Conservation (phyloP, 1,284 basidiomycete genomes). For the Austroboletus olivaceoglutinosus region DNA sequence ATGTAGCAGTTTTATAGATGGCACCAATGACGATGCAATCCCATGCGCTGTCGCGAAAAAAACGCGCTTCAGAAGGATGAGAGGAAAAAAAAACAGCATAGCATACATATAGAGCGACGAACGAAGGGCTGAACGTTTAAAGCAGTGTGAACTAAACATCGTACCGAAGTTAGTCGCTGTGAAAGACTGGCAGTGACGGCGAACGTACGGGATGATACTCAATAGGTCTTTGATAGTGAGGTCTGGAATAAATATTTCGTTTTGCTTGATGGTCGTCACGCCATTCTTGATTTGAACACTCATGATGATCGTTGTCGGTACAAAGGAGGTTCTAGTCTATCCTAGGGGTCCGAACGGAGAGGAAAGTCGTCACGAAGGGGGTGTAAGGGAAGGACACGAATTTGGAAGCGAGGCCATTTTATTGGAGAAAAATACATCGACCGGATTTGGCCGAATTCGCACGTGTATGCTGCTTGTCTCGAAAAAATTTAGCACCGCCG, state of each 20-base stretch:
- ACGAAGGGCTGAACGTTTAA: slow-evolving; percentile 83
- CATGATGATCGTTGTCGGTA: slow-evolving; percentile 23
- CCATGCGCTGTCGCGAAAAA: slow-evolving; percentile 52
- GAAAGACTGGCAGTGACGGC: background rate
- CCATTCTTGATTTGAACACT: slow-evolving; percentile 14
- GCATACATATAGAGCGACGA: slow-evolving; percentile 80
- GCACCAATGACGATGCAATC: slow-evolving; percentile 71
- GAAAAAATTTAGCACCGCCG: no score
- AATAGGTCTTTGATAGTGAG: slow-evolving; percentile 85
- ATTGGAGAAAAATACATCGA: slow-evolving; percentile 21
- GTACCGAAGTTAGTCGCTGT: background rate
- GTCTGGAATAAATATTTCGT: slow-evolving; percentile 71
- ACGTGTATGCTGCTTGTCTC: no score
- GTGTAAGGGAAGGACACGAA: background rate
- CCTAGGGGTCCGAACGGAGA: slow-evolving; percentile 5
- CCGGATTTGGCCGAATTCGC: slow-evolving; percentile 26
- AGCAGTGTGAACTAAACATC: slow-evolving; percentile 76
- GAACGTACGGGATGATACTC: slow-evolving; percentile 79
- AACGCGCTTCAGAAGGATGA: slow-evolving; percentile 27
- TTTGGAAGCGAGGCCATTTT: slow-evolving; percentile 8
- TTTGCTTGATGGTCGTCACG: slow-evolving; percentile 51
- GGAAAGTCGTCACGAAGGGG: background rate
- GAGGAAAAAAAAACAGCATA: background rate
- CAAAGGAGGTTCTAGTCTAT: slow-evolving; percentile 8
- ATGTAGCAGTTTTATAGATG: slow-evolving; percentile 70